Evolutionary conservation across 192 early-diverging fungal genomes (phyloP), one percentile per base, ranked within the genome.

Genomic region (Entrophospora sp.): DNA sequence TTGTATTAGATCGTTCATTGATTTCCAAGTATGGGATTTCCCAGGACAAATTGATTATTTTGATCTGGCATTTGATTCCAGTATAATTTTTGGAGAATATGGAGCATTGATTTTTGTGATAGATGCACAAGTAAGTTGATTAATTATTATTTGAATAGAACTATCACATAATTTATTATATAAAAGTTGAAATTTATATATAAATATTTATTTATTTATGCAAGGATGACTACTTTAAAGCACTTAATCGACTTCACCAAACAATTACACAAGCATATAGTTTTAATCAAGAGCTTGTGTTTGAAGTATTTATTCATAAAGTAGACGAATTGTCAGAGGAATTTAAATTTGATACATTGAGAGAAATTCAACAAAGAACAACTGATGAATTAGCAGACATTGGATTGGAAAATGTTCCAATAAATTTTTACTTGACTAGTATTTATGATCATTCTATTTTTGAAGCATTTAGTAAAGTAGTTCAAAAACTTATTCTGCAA

Each of bases 231-330:
- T 87, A 89, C 63, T 78, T 82, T 35, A 86, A 88, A 35, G 83
- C 94, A 16, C 71, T 98, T 34, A 78, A 80, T 49, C 81, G 83
- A 55, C 75, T 98, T 4, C 83, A 84, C 56, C 69, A 80, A 36
- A 90, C 89, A 0, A 82, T 98, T 2, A 82, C 80, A 5, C 75
- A 71, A 12, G 93, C 93, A 5, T 86, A 90, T 69, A 73, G 81
- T 55, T 81, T 87, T 34, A 98, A 97, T 69, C 81, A 84, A 55
- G 79, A 83, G 61, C 88, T 98, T 8, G 84, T 87, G 0, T 94
- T 94, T 73, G 94, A 97, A 70, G 87, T 98, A 6, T 89, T 98
- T 59, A 88, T 98, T 53, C 92, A 98, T 79, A 98, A 98, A 79
- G 89, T 96, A 2, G 96, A 98, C 67, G 93, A 93, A 30, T 77